Conservation (phyloP, 2,329 filamentous ascomycete genomes). For the Beauveria varroae region DNA sequence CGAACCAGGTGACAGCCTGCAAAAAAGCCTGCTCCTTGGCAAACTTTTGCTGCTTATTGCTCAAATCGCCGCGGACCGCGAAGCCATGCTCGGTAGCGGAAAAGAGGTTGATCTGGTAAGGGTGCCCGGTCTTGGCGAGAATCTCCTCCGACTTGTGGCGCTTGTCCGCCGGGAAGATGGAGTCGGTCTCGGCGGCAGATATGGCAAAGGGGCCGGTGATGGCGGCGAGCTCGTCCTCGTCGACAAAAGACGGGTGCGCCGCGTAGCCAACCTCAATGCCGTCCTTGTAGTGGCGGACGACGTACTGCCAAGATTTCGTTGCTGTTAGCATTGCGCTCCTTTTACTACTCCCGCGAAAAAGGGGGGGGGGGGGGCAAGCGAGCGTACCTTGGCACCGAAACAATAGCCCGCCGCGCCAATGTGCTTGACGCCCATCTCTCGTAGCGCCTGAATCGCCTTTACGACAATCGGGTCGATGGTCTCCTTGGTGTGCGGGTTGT, state of each 20-base stretch:
- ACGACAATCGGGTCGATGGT: conserved; percentile 27
- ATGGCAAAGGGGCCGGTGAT: conserved; percentile 52
- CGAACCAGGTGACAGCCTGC: conserved; percentile 71
- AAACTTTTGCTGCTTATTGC: conserved; percentile 46
- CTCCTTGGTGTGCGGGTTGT: conserved; percentile 35
- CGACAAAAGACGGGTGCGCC: conserved; percentile 58
- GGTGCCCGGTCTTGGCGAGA: conserved; percentile 40
- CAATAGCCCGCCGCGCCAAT: conserved; percentile 57
- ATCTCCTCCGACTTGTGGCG: conserved; percentile 53
- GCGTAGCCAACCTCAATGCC: conserved; percentile 52
- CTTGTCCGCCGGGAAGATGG: conserved; percentile 48
- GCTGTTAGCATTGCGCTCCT: not conserved
- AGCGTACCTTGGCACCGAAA: conserved; percentile 53
- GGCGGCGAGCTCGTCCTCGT: conserved; percentile 49
- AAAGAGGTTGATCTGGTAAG: conserved; percentile 66
- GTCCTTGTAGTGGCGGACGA: conserved; percentile 55
- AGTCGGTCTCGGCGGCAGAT: conserved; percentile 55
- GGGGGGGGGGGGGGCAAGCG: not conserved
- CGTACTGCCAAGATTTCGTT: conserved; percentile 41
- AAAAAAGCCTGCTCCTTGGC: conserved; percentile 73
- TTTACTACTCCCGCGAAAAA: not conserved
- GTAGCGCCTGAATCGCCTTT: conserved; percentile 46
- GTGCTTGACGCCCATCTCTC: conserved; percentile 40
- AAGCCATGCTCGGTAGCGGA: conserved; percentile 66
- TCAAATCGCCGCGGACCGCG: conserved; percentile 56